Base-by-base conservation (phyloP, 768 basidiomycete species). In the Agrocybe praecox region DNA sequence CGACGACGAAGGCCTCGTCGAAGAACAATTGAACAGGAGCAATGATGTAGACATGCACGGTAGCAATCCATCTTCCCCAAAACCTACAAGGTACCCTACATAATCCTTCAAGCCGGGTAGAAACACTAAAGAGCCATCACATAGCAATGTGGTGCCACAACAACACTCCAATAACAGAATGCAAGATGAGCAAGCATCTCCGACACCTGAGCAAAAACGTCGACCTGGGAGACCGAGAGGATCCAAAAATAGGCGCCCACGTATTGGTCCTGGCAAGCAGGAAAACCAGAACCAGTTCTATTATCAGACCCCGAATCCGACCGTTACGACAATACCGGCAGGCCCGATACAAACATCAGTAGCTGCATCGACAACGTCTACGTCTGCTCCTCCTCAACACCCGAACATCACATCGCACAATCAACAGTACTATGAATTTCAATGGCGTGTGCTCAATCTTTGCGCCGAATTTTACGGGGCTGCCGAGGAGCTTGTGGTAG, bases 381-480 rank as follows among this genome's bases (percentile, higher is more conserved):
- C 63, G 17, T 59, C 69, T 32, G 67, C 69, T 21, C 72, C 75
- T 9, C 79, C 79, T 34, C 74, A 75, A 36, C 74, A 78, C 32
- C 74, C 80, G 4, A 76, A 80, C 48, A 81, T 86, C 22, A 83
- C 81, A 55, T 75, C 85, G 2, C 84, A 87, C 60, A 89, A 89
- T 67, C 87, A 90, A 59, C 85, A 86, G 64, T 92, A 90, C 69
- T 90, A 90, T 69, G 89, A 92, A 66, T 92, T 92, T 65, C 90
- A 92, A 68, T 92, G 90, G 90, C 84, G 89, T 52, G 84, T 91
- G 40, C 69, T 92, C 55, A 90, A 90, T 65, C 74, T 93, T 40
- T 93, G 90, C 69, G 86, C 89, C 1, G 91, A 93, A 67, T 93
- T 93, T 68, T 93, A 93, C 72, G 87, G 85, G 23, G 90, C 90